These are phyloP conservation scores for Xylaria sp. DNA, from an alignment of 2,329 filamentous ascomycete genomes.

Conservation along the genomic window DNA sequence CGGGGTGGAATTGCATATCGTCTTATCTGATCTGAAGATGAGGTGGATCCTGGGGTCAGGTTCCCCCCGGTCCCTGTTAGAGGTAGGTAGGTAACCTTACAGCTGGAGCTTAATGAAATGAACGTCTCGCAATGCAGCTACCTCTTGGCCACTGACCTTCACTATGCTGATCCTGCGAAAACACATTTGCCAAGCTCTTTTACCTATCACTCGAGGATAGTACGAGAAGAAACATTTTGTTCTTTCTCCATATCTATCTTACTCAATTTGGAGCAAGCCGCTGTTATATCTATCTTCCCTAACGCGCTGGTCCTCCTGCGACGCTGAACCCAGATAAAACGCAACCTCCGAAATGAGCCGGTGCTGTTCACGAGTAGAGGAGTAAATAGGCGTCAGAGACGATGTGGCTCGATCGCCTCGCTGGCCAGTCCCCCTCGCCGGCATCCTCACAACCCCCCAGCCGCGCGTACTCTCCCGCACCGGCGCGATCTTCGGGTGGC, in stretches of 20 bases:
- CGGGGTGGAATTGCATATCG: not conserved
- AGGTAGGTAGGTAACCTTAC: not conserved
- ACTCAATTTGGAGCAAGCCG: not conserved
- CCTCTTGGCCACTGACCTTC: not conserved
- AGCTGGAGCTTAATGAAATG: not conserved
- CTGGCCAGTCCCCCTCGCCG: slow-evolving; percentile 74
- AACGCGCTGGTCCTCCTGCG: not conserved
- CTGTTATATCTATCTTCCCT: not conserved
- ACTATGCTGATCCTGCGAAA: slow-evolving; percentile 5
- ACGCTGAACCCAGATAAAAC: slow-evolving; percentile 22
- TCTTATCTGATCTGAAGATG: not conserved
- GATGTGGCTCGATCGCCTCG: slow-evolving; percentile 94
- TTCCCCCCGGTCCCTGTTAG: too few species aligned
- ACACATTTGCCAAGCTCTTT: slow-evolving; percentile 3
- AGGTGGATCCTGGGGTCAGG: too few species aligned
- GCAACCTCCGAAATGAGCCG: slow-evolving; percentile 26
- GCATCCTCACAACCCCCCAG: slow-evolving; percentile 62
- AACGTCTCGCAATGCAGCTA: not conserved
- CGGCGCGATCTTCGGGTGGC: slow-evolving; percentile 72
- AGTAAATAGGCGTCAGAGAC: slow-evolving; percentile 39
- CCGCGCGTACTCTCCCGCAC: slow-evolving; percentile 77
- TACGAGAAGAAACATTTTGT: not conserved
- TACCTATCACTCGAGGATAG: not conserved
- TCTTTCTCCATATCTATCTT: not conserved
- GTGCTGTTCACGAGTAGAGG: slow-evolving; percentile 37